Evolutionary conservation across 2,329 filamentous ascomycete species (phyloP).

Genomic region (Juglanconis oblonga): DNA sequence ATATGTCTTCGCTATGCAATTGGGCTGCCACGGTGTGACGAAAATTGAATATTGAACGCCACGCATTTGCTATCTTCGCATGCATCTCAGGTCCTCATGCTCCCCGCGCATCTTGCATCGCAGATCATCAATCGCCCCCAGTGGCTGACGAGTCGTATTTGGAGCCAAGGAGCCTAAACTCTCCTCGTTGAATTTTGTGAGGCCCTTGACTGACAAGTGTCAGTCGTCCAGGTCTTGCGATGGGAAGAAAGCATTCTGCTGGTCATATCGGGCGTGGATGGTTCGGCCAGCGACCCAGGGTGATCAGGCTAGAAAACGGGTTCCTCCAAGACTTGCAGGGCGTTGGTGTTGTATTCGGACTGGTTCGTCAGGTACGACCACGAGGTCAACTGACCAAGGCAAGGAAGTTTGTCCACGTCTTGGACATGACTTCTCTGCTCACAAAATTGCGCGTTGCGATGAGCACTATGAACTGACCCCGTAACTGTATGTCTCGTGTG

Average conservation of each 20-base stretch:
- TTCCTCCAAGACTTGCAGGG: neutral
- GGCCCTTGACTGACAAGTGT: neutral
- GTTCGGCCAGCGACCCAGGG: conserved; percentile 5
- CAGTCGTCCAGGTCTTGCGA: conserved; percentile 2
- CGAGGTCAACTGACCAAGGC: too few relatives aligned
- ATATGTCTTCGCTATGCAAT: conserved; percentile 5
- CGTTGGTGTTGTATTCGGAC: too few relatives aligned
- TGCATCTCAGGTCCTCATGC: conserved; percentile 4
- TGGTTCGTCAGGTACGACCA: too few relatives aligned
- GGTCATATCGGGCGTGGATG: conserved; percentile 6
- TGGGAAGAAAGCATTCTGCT: neutral
- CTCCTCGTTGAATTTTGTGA: conserved; percentile 1
- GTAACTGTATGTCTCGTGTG: too few relatives aligned
- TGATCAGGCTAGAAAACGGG: conserved; percentile 1
- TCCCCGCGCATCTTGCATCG: neutral
- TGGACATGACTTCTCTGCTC: too few relatives aligned
- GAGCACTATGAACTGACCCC: too few relatives aligned
- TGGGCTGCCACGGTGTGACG: conserved; percentile 14
- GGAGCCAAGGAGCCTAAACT: conserved; percentile 2
- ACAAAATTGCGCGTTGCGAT: too few relatives aligned
- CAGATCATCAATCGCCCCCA: conserved; percentile 5
- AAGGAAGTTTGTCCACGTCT: too few relatives aligned
- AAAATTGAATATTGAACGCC: conserved; percentile 5
- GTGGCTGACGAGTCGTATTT: conserved; percentile 7
- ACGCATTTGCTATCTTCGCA: conserved; percentile 1